A percentile compares a stretch with the other conserved stretches of the same genome.
Conservation (phyloP, 139 green algal species). For the Haematococcus sp. region DNA sequence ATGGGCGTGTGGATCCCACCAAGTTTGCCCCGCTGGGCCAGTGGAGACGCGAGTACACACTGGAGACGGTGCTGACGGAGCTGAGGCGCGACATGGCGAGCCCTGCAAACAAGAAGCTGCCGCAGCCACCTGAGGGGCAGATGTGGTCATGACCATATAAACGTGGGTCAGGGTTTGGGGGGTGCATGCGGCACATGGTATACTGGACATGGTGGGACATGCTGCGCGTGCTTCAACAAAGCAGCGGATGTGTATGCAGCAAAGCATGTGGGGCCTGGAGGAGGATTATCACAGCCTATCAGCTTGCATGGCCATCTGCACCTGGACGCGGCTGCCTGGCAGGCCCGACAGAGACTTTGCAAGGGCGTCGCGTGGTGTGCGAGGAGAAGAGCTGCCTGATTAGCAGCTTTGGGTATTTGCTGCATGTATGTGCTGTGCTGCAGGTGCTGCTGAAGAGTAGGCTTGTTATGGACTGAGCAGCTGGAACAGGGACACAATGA, state of each 20-base stretch:
- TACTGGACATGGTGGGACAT: not conserved
- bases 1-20: slow-evolving; percentile 61
- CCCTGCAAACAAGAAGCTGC: slow-evolving; percentile 77
- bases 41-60: slow-evolving; percentile 84
- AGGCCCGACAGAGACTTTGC: no score
- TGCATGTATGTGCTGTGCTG: no score
- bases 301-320: not conserved
- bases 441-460: no score
- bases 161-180: not conserved
- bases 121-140: slow-evolving; percentile 85
- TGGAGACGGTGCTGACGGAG: slow-evolving; percentile 88
- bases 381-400: no score
- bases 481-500: no score
- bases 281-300: no score
- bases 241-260: not conserved
- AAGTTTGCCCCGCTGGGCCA: slow-evolving; percentile 76
- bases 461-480: no score
- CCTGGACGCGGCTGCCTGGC: no score
- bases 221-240: not conserved
- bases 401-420: no score
- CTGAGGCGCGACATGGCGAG: slow-evolving; percentile 87
- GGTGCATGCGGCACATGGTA: not conserved
- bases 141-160: slow-evolving; percentile 23
- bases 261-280: not conserved
- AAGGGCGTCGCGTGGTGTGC: no score